Percentiles rank a stretch among this genome's conserved stretches.
These are phyloP conservation scores for Xylaria multiplex DNA, from an alignment of 2,329 filamentous ascomycete species.

Conservation along the genomic window DNA sequence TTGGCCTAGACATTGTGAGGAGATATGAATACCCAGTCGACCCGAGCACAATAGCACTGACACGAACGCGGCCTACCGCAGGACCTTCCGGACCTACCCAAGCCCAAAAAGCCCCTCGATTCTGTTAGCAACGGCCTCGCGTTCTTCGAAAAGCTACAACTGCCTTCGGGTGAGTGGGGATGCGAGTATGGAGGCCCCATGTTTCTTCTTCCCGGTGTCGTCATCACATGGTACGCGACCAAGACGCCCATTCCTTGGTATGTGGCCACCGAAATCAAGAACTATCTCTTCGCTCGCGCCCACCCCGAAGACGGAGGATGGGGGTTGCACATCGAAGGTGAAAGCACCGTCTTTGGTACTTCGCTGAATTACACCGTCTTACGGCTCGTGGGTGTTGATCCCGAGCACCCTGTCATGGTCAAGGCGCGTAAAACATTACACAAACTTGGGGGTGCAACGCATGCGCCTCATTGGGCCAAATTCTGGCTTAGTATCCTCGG, in stretches of 20 bases:
- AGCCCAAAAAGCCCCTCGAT: slow-evolving; percentile 77
- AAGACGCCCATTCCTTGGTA: slow-evolving; percentile 84
- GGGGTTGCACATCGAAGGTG: slow-evolving; percentile 94
- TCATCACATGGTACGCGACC: slow-evolving; percentile 89
- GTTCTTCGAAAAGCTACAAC: slow-evolving; percentile 90
- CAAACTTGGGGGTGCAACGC: slow-evolving; percentile 83
- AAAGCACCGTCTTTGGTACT: slow-evolving; percentile 91
- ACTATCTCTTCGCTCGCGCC: slow-evolving; percentile 88
- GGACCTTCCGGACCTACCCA: slow-evolving; percentile 77
- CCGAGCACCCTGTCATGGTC: slow-evolving; percentile 85
- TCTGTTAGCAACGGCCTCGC: slow-evolving; percentile 82
- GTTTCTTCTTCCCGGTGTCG: slow-evolving; percentile 88
- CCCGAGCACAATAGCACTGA: slow-evolving; percentile 15
- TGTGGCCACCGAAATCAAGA: slow-evolving; percentile 87
- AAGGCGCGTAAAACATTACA: slow-evolving; percentile 86
- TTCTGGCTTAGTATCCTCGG: slow-evolving; percentile 91
- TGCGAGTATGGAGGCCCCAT: slow-evolving; percentile 98
- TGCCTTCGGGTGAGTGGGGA: slow-evolving; percentile 90
- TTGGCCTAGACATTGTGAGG: slow-evolving; percentile 80
- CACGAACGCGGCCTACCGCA: slow-evolving; percentile 51
- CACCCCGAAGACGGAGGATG: slow-evolving; percentile 92
- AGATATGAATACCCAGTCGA: slow-evolving; percentile 4
- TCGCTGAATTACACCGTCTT: slow-evolving; percentile 86
- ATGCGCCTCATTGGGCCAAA: slow-evolving; percentile 95
- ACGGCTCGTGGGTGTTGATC: slow-evolving; percentile 81